phyloP scores from a whole-genome alignment of 352 stramenopile genomes.

The Phytophthora melonis region DNA sequence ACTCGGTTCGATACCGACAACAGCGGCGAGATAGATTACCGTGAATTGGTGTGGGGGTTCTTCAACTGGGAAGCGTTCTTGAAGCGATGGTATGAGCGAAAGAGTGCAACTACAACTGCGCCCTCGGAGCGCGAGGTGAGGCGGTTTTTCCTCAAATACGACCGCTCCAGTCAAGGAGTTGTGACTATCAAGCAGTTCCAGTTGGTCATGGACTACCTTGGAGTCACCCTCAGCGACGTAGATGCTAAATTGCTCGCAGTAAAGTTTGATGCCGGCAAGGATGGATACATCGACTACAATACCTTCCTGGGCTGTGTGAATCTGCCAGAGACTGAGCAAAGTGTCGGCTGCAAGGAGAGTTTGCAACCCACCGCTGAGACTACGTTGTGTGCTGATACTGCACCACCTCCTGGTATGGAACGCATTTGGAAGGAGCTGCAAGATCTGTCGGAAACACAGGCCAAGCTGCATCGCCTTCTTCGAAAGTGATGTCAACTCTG shows the following conservation, averaged over 20 bases:
- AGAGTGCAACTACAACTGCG: conserved; percentile 30
- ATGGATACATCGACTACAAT: conserved; percentile 72
- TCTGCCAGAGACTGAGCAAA: conserved; percentile 1
- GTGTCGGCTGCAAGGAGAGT: neutral
- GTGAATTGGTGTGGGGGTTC: conserved; percentile 69
- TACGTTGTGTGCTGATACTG: neutral
- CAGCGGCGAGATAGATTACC: conserved; percentile 67
- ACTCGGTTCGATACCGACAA: conserved; percentile 55
- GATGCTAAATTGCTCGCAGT: conserved; percentile 61
- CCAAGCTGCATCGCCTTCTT: conserved; percentile 42
- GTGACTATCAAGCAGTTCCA: conserved; percentile 57
- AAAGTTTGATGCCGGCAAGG: conserved; percentile 61
- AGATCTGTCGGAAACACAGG: conserved; percentile 49
- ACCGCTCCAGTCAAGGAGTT: conserved; percentile 45
- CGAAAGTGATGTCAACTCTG: conserved; percentile 19
- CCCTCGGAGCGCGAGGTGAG: conserved; percentile 22
- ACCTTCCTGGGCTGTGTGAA: conserved; percentile 66
- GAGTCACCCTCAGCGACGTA: conserved; percentile 52
- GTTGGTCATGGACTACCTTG: conserved; percentile 60
- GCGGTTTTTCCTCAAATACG: conserved; percentile 59
- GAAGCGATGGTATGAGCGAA: conserved; percentile 61
- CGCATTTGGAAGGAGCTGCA: conserved; percentile 58
- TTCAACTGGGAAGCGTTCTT: conserved; percentile 70
- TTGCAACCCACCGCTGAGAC: neutral
- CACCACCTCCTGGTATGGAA: conserved; percentile 23